Evolutionary conservation across 257 asterid species (phyloP).

Genomic region (Pogostemon cablin): DNA sequence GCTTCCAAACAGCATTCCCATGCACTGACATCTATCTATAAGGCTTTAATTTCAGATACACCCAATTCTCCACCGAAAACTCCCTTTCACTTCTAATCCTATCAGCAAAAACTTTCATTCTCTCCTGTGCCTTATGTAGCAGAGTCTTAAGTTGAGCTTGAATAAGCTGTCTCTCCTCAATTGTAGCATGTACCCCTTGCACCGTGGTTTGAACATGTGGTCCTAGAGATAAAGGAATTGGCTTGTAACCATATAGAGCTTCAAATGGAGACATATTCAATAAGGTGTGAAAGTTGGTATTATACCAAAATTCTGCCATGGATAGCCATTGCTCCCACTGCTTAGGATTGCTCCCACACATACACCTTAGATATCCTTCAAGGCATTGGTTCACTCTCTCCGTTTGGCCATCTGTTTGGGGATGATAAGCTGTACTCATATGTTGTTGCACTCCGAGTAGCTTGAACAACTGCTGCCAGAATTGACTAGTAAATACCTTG

Average conservation of each 20-base stretch:
- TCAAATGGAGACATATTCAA: background rate
- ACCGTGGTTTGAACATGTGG: background rate
- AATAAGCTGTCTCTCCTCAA: background rate
- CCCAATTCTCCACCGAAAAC: background rate
- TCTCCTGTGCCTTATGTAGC: background rate
- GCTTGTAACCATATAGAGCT: background rate
- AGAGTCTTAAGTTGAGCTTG: background rate
- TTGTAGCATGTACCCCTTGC: background rate
- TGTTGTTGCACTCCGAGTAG: background rate
- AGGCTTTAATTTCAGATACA: background rate
- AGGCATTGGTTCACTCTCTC: slow-evolving; percentile 2
- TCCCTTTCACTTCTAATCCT: background rate
- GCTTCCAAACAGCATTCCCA: background rate
- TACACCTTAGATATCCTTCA: background rate
- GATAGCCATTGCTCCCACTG: background rate
- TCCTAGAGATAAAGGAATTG: background rate
- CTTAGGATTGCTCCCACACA: background rate
- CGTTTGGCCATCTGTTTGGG: background rate
- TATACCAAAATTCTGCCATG: slow-evolving; percentile 9
- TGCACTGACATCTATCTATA: background rate
- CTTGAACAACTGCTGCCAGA: background rate
- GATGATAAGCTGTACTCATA: background rate
- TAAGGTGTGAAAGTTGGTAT: background rate
- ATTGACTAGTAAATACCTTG: background rate
- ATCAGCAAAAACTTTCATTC: background rate